phyloP scores from a whole-genome alignment of 768 basidiomycete genomes.

The Serendipita sp. region DNA sequence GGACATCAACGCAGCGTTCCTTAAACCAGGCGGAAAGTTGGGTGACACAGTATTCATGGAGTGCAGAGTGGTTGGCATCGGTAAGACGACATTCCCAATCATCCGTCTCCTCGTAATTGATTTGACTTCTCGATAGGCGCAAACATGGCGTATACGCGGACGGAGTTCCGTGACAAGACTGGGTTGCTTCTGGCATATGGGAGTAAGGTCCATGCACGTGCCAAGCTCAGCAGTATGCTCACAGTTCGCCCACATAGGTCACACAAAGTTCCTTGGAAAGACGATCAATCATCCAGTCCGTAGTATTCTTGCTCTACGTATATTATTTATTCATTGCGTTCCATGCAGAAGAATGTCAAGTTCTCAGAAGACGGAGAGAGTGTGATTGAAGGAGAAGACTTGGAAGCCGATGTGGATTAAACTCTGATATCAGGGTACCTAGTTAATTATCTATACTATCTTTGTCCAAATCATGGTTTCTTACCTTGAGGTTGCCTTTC shows the following conservation, averaged over 20 bases:
- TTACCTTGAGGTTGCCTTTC: neutral
- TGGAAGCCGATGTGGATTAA: slow-evolving; percentile 6
- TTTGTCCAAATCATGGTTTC: neutral
- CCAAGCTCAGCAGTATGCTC: neutral
- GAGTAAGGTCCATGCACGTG: slow-evolving; percentile 31
- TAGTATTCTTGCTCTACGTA: neutral
- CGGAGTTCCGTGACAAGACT: slow-evolving; percentile 51
- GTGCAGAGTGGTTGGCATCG: slow-evolving; percentile 54
- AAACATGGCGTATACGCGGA: slow-evolving; percentile 63
- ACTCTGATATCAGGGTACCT: no score
- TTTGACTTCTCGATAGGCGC: slow-evolving; percentile 32
- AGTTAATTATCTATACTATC: no score
- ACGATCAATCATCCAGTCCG: slow-evolving; percentile 33
- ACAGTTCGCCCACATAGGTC: slow-evolving; percentile 31
- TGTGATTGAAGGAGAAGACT: slow-evolving; percentile 49
- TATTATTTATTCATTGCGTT: slow-evolving; percentile 13
- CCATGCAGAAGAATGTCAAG: slow-evolving; percentile 48
- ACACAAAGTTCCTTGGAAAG: slow-evolving; percentile 74
- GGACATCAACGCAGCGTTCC: slow-evolving; percentile 62
- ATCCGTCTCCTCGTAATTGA: neutral
- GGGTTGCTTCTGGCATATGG: slow-evolving; percentile 71
- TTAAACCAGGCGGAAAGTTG: slow-evolving; percentile 54
- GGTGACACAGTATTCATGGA: slow-evolving; percentile 54
- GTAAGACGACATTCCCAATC: slow-evolving; percentile 22
- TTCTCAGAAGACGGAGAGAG: slow-evolving; percentile 66